Base-by-base conservation (phyloP, 306 rosid species). In the Quercus berberidifolia region DNA sequence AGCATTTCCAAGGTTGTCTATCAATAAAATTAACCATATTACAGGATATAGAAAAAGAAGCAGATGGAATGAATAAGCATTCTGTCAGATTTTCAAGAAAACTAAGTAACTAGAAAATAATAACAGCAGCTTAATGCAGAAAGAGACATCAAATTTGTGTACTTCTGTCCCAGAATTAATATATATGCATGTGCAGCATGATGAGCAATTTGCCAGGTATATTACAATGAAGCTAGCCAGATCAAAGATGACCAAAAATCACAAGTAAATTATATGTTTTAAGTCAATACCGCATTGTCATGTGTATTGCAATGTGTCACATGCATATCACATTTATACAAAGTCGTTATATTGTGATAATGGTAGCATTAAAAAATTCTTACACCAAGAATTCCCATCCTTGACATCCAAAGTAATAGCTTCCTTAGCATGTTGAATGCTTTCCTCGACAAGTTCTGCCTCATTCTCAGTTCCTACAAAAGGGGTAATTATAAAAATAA, bases 321-420 rank as follows among this genome's bases (percentile, higher is more conserved):
- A 68, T 68, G 31, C 43, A 51, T 55, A 74, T 71, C 38, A n/a
- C 19, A 49, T 62, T 60, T 76, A 58, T 41, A 41, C 1, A 20
- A 69, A 23, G 54, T 25, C 64, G 18, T 28, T 63, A 62, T 55
- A 69, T 63, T 60, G 14, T 43, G 79, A 31, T 49, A 55, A 71
- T 51, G 9, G 23, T 14, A 31, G 65, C 15, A 71, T 80, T 10
- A 46, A 84, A 59, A 25, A 77, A 72, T 79, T 55, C 97, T 86
- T 91, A 95, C 98, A 92, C 99, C 98, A 95, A 79, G 98, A 92
- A 81, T 88, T 87, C 71, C 96, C 99, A 88, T 92, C 98, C 86
- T 88, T 91, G 80, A 95, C 98, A 83, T 95, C 98, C 89, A 95
- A 90, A 77, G 92, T 78, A 86, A 95, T 87, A 69, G 98, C 98